These are phyloP conservation scores for Botrytis sinoallii DNA, from an alignment of 2,329 filamentous ascomycete genomes.

Conservation along the genomic window DNA sequence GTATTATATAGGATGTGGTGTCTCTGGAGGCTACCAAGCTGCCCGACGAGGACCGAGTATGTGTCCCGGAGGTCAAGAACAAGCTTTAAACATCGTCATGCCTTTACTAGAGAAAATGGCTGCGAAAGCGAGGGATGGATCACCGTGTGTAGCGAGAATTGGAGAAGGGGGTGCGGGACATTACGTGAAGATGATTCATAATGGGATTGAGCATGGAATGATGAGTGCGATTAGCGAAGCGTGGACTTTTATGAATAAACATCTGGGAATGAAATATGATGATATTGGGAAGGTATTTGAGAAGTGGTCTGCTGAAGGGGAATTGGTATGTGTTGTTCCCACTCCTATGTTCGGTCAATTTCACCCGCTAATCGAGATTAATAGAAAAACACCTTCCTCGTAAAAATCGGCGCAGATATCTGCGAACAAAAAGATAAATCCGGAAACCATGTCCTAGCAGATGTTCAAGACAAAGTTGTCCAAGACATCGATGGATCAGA, in stretches of 20 bases:
- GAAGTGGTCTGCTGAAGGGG: constrained; percentile 57
- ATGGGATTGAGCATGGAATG: constrained; percentile 72
- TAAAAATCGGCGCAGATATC: constrained; percentile 62
- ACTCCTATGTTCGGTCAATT: not conserved
- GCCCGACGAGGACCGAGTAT: constrained; percentile 65
- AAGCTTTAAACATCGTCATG: constrained; percentile 55
- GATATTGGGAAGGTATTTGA: constrained; percentile 59
- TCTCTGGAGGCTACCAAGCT: constrained; percentile 67
- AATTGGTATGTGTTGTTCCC: constrained; percentile 45
- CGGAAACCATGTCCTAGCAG: constrained; percentile 47
- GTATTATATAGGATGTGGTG: constrained; percentile 65
- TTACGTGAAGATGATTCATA: constrained; percentile 75
- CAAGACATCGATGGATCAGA: constrained; percentile 66
- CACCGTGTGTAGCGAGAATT: constrained; percentile 74
- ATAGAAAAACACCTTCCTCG: constrained; percentile 55
- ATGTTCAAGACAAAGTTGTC: constrained; percentile 60
- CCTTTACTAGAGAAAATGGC: constrained; percentile 60
- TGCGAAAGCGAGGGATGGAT: constrained; percentile 61
- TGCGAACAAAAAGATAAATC: constrained; percentile 48
- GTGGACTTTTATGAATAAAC: constrained; percentile 59
- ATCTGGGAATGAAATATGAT: constrained; percentile 56
- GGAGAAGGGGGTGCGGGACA: constrained; percentile 64
- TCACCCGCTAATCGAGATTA: constrained; percentile 2
- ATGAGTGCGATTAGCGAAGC: constrained; percentile 62
- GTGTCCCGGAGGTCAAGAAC: constrained; percentile 59